These are phyloP conservation scores for Ligustrum vulgare DNA, from an alignment of 257 asterid genomes.

Conservation along the genomic window DNA sequence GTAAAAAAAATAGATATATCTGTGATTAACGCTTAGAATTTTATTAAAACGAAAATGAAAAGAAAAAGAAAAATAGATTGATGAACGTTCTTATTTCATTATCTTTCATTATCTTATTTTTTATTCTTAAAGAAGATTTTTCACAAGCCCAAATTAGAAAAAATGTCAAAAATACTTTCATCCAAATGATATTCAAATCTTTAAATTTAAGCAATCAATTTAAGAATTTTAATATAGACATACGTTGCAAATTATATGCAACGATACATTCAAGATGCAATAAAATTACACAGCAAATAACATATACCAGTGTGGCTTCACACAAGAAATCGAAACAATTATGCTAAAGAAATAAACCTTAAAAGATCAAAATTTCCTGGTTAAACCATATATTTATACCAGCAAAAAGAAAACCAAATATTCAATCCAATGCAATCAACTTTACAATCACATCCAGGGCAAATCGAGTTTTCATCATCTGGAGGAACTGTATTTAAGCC, in stretches of 20 bases:
- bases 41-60: no score
- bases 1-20: no score
- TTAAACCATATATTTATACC: neutral
- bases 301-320: neutral
- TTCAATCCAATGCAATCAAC: constrained; percentile 62
- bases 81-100: no score
- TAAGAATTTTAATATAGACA: no score
- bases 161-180: neutral
- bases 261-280: neutral
- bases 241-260: neutral
- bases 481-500: constrained; percentile 72
- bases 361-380: neutral
- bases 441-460: constrained; percentile 99
- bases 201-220: neutral
- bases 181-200: neutral
- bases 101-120: no score
- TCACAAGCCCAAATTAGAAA: neutral
- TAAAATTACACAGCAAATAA: neutral
- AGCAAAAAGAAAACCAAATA: neutral
- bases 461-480: constrained; percentile 94
- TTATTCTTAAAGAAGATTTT: neutral
- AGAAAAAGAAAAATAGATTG: no score
- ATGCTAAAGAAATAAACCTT: neutral
- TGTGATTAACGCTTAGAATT: no score
- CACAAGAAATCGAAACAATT: neutral